Base-by-base conservation (phyloP, 1,284 basidiomycete genomes). In the Schizophyllum amplum region DNA sequence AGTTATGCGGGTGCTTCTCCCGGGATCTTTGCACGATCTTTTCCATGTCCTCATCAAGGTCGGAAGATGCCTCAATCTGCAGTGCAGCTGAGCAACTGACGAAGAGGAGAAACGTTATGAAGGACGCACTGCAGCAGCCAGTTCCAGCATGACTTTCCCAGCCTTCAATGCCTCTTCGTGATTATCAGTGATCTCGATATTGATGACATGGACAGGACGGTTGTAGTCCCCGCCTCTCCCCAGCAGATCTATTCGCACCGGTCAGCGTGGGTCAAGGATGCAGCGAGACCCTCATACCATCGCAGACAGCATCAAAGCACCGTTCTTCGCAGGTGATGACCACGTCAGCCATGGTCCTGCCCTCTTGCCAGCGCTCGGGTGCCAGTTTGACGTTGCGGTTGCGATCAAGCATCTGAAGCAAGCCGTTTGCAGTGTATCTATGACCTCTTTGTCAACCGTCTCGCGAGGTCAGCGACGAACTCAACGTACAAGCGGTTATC, bases 311-410 rank as follows among this genome's bases (percentile, higher is more conserved):
- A 69, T 99, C 97, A 71, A 94, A 99, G 72, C 97, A 99, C 57
- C 96, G 82, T 72, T 99, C 97, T 74, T 99, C 97, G 71, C 97
- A 99, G 2, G 97, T 99, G 64, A 99, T 97, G 15, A 99, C 96
- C 15, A 99, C 81, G 69, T 99, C 97, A 5, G 92, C 92, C 11
- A 93, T 78, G 1, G 86, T 85, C 66, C 78, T 88, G 56, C 82
- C 88, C 56, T 98, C 95, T 66, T 99, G 96, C 94, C 95, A 99
- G 62, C 94, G 82, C 69, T 99, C 94, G 33, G 97, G 97, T 6
- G 96, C 95, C 4, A 79, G 70, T 71, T 99, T 99, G 60, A 99
- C 83, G 59, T 86, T 83, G 59, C 97, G 77, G 75, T 99, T 99
- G 47, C 97, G 85, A 69, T 99, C 97, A 27, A 99, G 77, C 97